Conservation (phyloP, 169 alveolate genomes). For the Cytauxzoon felis region DNA sequence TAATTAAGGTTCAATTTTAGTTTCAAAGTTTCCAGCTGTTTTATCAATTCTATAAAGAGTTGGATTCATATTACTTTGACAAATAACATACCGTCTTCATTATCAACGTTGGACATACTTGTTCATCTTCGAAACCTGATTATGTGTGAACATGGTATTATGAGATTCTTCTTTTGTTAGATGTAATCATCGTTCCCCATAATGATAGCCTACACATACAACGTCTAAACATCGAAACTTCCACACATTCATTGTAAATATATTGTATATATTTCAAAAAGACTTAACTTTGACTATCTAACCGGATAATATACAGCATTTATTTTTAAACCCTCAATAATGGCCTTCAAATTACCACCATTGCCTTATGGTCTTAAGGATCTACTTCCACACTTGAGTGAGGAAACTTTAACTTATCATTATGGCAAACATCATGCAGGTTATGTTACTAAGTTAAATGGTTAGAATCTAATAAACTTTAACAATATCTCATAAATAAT, state of each 20-base stretch:
- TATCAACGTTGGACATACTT: no score
- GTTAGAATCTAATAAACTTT: constrained; percentile 51
- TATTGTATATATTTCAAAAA: neutral
- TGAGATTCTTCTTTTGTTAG: no score
- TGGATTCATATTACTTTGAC: no score
- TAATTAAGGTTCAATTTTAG: neutral
- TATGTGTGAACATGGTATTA: no score
- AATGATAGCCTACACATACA: no score
- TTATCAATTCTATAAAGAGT: no score
- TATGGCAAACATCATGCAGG: constrained; percentile 93
- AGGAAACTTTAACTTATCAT: constrained; percentile 87
- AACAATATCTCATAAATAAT: constrained; percentile 16
- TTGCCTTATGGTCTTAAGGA: constrained; percentile 89
- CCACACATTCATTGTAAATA: no score
- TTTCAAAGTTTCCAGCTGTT: constrained; percentile 13
- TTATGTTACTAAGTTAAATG: constrained; percentile 85
- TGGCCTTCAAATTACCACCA: constrained; percentile 84
- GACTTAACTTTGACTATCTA: neutral
- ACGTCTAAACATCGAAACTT: no score
- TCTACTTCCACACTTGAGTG: constrained; percentile 90
- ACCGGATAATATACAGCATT: neutral
- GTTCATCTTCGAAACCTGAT: no score
- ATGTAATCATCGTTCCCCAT: no score
- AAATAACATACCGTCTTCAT: no score
- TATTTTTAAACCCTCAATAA: constrained; percentile 16